phyloP scores from a whole-genome alignment of 2,329 filamentous ascomycete genomes.

The Diaporthe capsici region DNA sequence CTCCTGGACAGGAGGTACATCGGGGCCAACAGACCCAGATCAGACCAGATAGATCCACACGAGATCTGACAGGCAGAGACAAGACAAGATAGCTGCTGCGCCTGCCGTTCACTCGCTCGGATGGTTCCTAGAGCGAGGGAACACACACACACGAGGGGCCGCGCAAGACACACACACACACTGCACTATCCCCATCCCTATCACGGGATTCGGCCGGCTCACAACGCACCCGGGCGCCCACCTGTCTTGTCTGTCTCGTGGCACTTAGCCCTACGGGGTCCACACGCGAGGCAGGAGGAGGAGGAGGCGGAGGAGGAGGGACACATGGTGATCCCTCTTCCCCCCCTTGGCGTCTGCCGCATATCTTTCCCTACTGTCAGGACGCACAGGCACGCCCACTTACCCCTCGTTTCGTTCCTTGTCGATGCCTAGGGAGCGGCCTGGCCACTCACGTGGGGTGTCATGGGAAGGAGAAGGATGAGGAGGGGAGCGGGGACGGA shows the following conservation, averaged over 20 bases:
- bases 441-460: constrained; percentile 17
- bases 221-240: constrained; percentile 23
- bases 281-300: background rate
- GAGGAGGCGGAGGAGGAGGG: background rate
- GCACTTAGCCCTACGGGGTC: constrained; percentile 17
- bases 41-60: background rate
- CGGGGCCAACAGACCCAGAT: background rate
- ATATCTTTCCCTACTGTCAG: background rate
- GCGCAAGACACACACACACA: constrained; percentile 7
- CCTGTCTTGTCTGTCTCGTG: background rate
- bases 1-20: constrained; percentile 19
- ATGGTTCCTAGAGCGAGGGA: constrained; percentile 5
- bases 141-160: constrained; percentile 15
- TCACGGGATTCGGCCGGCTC: constrained; percentile 6
- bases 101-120: background rate
- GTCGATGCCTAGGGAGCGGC: background rate
- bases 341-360: background rate
- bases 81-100: background rate
- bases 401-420: constrained; percentile 8
- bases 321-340: background rate
- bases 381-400: constrained; percentile 15
- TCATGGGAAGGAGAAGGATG: background rate
- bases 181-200: background rate
- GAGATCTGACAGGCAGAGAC: constrained; percentile 3
- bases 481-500: background rate